These are phyloP conservation scores for Durio zibethinus DNA, from an alignment of 345 rosid genomes.

Conservation along the genomic window DNA sequence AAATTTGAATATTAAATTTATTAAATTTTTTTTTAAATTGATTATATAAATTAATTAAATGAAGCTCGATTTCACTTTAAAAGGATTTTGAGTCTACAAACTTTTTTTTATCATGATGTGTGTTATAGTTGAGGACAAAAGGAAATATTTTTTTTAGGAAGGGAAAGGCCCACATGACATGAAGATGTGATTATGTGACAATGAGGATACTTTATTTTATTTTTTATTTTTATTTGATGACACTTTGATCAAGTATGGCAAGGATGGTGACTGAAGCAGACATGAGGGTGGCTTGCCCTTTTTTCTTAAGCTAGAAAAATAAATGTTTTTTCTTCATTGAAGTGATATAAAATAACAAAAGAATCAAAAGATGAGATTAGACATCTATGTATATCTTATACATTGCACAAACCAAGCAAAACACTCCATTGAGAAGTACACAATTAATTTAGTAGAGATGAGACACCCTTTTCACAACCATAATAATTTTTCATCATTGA, in stretches of 20 bases:
- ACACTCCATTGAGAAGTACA: neutral
- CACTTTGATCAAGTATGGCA: slow-evolving; percentile 16
- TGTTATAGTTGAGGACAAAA: neutral
- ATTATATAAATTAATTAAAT: too few relatives aligned
- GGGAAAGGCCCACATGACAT: slow-evolving; percentile 23
- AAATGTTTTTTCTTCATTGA: neutral
- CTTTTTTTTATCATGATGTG: neutral
- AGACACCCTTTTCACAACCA: slow-evolving; percentile 9
- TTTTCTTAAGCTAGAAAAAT: neutral
- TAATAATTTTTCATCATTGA: slow-evolving; percentile 1
- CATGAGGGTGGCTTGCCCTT: slow-evolving; percentile 14
- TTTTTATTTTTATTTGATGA: neutral
- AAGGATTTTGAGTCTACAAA: slow-evolving; percentile 4
- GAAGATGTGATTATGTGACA: slow-evolving; percentile 8
- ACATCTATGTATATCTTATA: neutral
- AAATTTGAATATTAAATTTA: too few relatives aligned
- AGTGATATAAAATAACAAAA: neutral
- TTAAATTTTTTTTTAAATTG: too few relatives aligned
- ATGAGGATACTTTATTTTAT: neutral
- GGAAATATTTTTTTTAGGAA: neutral
- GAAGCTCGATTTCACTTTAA: too few relatives aligned
- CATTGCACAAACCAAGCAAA: slow-evolving; percentile 14
- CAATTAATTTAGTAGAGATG: neutral
- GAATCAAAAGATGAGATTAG: slow-evolving; percentile 1
- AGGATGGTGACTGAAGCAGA: neutral